phyloP scores from a whole-genome alignment of 2,329 filamentous ascomycete species.

The Trichoderma sp. region DNA sequence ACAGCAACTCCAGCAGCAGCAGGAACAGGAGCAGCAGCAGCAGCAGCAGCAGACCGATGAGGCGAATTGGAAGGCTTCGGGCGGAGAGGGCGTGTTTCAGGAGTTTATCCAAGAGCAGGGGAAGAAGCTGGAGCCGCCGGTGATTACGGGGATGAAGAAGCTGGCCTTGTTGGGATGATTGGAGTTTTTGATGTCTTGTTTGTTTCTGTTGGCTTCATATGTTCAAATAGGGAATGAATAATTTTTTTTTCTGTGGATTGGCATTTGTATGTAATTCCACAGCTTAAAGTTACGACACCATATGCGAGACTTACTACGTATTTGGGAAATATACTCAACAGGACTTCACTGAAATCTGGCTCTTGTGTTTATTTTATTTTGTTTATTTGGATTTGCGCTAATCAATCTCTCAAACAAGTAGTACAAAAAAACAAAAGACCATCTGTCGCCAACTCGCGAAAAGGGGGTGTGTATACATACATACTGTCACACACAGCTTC shows the following conservation, averaged over 20 bases:
- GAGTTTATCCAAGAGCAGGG: constrained; percentile 52
- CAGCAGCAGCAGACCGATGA: constrained; percentile 28
- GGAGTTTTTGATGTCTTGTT: background rate
- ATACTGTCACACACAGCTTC: background rate
- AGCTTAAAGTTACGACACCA: too few relatives aligned
- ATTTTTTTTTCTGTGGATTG: too few relatives aligned
- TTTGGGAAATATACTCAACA: too few relatives aligned
- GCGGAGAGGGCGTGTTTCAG: constrained; percentile 54
- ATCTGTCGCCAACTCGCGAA: background rate
- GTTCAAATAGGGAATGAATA: background rate
- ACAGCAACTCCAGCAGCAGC: constrained; percentile 28
- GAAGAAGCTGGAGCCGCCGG: constrained; percentile 50
- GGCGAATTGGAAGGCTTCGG: constrained; percentile 42
- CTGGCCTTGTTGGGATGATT: constrained; percentile 52
- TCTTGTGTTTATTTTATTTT: background rate
- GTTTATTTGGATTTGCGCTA: background rate
- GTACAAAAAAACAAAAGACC: background rate
- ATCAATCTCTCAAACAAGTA: background rate
- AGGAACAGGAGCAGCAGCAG: constrained; percentile 23
- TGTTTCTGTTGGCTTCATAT: background rate
- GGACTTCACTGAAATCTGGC: background rate
- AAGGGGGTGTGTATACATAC: too few relatives aligned
- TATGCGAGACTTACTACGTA: too few relatives aligned
- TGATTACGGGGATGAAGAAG: constrained; percentile 52
- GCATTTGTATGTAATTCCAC: too few relatives aligned